Evolutionary conservation across 2,329 filamentous ascomycete species (phyloP).

Genomic region (Cordyceps tenuipes): DNA sequence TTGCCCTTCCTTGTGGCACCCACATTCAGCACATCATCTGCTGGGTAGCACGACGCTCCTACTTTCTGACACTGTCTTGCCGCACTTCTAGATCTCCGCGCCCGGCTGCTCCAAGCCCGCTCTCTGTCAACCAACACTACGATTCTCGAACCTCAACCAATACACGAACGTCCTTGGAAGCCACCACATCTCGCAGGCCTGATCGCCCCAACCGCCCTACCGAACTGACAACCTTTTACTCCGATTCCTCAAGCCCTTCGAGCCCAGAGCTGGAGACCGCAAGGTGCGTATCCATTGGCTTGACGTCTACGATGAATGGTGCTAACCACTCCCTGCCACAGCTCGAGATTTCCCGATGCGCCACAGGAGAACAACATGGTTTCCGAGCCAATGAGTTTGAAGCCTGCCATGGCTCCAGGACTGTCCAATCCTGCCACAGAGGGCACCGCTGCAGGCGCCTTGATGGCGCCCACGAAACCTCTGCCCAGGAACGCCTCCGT

Average conservation of each 20-base stretch:
- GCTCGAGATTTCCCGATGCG: constrained; percentile 19
- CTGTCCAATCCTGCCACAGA: constrained; percentile 35
- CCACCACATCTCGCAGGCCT: constrained; percentile 13
- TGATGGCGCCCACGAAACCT: constrained; percentile 31
- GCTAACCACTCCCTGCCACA: constrained; percentile 12
- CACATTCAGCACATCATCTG: neutral
- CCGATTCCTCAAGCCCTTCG: constrained; percentile 29
- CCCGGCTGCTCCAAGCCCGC: constrained; percentile 41
- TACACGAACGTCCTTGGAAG: constrained; percentile 18
- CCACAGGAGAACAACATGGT: constrained; percentile 44
- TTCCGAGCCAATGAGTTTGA: constrained; percentile 34
- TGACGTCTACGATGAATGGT: neutral
- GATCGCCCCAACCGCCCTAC: constrained; percentile 1
- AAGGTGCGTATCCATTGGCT: constrained; percentile 19
- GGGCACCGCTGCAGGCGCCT: constrained; percentile 33
- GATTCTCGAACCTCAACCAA: constrained; percentile 21
- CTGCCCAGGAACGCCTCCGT: constrained; percentile 74
- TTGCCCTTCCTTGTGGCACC: neutral
- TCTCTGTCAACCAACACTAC: constrained; percentile 28
- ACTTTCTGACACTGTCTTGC: constrained; percentile 12
- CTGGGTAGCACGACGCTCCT: neutral
- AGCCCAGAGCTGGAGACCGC: constrained; percentile 24
- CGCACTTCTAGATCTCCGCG: constrained; percentile 36
- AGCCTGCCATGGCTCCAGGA: constrained; percentile 24
- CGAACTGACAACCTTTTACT: constrained; percentile 27